Conservation (phyloP, 768 basidiomycete species). For the Boletus speciosus region DNA sequence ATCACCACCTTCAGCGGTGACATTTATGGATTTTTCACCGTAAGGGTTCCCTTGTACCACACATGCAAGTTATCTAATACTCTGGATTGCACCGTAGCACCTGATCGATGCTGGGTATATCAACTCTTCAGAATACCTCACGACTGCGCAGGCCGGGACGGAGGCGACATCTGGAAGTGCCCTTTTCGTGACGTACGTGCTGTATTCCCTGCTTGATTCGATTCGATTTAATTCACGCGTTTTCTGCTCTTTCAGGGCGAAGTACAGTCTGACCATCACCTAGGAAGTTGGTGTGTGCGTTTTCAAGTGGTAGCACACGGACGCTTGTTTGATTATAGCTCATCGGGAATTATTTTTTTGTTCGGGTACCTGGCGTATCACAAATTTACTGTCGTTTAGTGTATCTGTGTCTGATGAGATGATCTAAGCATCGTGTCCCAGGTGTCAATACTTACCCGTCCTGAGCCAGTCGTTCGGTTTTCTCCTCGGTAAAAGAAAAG, state of each 20-base stretch:
- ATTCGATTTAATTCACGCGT: background rate
- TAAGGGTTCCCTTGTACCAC: conserved; percentile 12
- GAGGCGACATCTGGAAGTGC: conserved; percentile 61
- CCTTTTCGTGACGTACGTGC: conserved; percentile 49
- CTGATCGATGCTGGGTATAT: conserved; percentile 46
- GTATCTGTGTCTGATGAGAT: too few relatives aligned
- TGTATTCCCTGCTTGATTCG: background rate
- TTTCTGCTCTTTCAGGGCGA: conserved; percentile 30
- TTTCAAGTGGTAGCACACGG: background rate
- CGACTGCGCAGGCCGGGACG: conserved; percentile 57
- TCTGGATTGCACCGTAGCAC: conserved; percentile 38
- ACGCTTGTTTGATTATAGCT: background rate
- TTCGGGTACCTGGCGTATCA: background rate
- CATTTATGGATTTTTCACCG: conserved; percentile 50
- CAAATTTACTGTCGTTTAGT: too few relatives aligned
- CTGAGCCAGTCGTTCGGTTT: too few relatives aligned
- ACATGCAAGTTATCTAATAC: background rate
- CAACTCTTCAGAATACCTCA: conserved; percentile 51
- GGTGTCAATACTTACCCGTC: too few relatives aligned
- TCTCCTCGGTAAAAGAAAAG: too few relatives aligned
- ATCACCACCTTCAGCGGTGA: conserved; percentile 54
- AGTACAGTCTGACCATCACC: conserved; percentile 46
- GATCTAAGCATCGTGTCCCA: too few relatives aligned
- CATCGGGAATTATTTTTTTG: background rate
- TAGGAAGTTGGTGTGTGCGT: conserved; percentile 18